phyloP scores from a whole-genome alignment of 148 eudicot genomes.

The Vaccinium vitisidaea region DNA sequence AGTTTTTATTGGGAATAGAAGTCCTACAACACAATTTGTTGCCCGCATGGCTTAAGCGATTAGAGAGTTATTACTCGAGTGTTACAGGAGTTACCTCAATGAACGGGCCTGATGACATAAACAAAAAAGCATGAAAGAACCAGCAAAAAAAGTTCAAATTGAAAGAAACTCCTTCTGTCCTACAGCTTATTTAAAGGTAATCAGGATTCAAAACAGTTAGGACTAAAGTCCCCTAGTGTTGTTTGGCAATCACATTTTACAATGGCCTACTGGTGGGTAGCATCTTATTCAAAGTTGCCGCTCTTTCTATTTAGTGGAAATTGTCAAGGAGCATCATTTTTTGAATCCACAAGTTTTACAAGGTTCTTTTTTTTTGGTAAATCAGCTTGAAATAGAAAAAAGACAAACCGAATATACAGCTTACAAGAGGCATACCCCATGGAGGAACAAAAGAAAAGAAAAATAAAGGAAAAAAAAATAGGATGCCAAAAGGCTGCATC shows the following conservation, averaged over 20 bases:
- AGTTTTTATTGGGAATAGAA: not conserved
- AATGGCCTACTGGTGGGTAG: not conserved
- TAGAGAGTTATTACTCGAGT: not conserved
- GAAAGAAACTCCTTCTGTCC: not conserved
- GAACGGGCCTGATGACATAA: not conserved
- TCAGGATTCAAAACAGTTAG: not conserved
- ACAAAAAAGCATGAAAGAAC: not conserved
- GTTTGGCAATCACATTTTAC: not conserved
- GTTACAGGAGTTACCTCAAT: not conserved
- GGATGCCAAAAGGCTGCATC: too few relatives aligned
- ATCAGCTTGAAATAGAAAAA: too few relatives aligned
- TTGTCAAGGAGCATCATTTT: not conserved
- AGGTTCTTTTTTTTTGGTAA: too few relatives aligned
- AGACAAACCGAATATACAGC: too few relatives aligned
- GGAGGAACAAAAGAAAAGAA: too few relatives aligned
- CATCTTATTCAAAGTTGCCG: not conserved
- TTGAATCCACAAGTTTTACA: not conserved
- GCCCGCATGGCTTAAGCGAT: not conserved
- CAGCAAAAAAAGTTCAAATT: not conserved
- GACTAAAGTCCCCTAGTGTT: not conserved
- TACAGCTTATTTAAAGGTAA: not conserved
- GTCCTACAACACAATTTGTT: not conserved
- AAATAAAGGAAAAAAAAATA: too few relatives aligned
- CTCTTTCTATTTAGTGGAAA: not conserved
- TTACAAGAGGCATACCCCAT: too few relatives aligned